A percentile compares a stretch with the other conserved stretches of the same genome.
phyloP scores from a whole-genome alignment of 176 grass and related monocot genomes.

The Poa annua region DNA sequence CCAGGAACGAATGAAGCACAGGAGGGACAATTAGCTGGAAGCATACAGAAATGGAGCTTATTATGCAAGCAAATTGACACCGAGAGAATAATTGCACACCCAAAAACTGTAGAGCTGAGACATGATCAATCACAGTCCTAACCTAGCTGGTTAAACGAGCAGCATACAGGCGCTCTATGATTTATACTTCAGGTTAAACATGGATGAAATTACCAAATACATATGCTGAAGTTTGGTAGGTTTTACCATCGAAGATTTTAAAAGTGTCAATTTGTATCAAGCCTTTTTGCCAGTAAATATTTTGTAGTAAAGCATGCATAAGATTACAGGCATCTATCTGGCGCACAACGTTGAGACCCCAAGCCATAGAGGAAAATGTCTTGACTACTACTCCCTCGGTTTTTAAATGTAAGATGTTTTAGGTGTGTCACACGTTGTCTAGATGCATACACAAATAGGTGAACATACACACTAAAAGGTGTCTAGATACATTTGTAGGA shows the following conservation, averaged over 20 bases:
- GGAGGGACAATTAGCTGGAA: conserved; percentile 87
- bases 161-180: neutral
- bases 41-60: conserved; percentile 31
- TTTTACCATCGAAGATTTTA: conserved; percentile 20
- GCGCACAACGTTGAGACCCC: neutral
- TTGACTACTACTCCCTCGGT: neutral
- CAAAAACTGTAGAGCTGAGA: conserved; percentile 34
- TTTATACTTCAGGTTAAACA: conserved; percentile 32
- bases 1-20: conserved; percentile 74
- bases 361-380: neutral
- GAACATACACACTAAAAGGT: too few species aligned
- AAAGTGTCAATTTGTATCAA: neutral
- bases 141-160: neutral
- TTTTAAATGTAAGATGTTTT: too few species aligned
- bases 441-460: too few species aligned
- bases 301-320: neutral
- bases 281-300: neutral
- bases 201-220: neutral
- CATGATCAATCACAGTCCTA: conserved; percentile 9
- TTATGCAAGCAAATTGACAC: conserved; percentile 34
- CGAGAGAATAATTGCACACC: conserved; percentile 8
- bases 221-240: conserved; percentile 16
- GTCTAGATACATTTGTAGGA: too few species aligned
- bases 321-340: neutral
- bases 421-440: too few species aligned